Percentiles rank a stretch among this genome's conserved stretches.
Evolutionary conservation across 2,329 filamentous ascomycete species (phyloP).

Genomic region (Pseudocercospora musae): DNA sequence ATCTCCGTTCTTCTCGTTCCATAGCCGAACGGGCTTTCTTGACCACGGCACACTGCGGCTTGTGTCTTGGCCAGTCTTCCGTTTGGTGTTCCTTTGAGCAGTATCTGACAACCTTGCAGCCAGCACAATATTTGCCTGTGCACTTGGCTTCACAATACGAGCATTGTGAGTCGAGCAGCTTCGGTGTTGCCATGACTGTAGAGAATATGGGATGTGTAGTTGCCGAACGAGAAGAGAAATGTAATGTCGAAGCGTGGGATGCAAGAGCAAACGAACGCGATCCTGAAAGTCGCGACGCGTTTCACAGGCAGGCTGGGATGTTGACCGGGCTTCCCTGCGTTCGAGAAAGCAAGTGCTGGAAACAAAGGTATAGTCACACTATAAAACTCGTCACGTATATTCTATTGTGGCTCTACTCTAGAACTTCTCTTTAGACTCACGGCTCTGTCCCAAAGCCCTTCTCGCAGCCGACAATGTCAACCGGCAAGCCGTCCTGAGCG

Average conservation of each 20-base stretch:
- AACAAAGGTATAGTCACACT: no score
- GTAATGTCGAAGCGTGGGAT: no score
- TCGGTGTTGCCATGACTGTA: neutral
- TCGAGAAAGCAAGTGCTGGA: no score
- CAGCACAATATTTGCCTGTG: neutral
- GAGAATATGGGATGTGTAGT: neutral
- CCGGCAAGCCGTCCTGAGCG: neutral
- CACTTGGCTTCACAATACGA: neutral
- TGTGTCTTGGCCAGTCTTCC: neutral
- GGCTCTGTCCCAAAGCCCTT: neutral
- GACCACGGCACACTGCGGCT: neutral
- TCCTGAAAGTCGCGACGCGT: no score
- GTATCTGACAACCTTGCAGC: neutral
- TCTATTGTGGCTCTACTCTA: no score
- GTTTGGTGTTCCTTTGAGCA: neutral
- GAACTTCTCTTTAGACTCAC: neutral
- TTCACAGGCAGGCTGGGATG: no score
- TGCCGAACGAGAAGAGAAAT: no score
- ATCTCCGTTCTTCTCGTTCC: neutral
- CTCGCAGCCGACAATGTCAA: neutral
- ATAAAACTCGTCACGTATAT: no score
- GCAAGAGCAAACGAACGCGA: no score
- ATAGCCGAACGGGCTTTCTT: neutral
- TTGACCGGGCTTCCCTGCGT: no score
- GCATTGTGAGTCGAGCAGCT: neutral